Evolutionary conservation across 257 asterid genomes (phyloP), one percentile per base, ranked within the genome.

Genomic region (Nicotiana benthamiana): DNA sequence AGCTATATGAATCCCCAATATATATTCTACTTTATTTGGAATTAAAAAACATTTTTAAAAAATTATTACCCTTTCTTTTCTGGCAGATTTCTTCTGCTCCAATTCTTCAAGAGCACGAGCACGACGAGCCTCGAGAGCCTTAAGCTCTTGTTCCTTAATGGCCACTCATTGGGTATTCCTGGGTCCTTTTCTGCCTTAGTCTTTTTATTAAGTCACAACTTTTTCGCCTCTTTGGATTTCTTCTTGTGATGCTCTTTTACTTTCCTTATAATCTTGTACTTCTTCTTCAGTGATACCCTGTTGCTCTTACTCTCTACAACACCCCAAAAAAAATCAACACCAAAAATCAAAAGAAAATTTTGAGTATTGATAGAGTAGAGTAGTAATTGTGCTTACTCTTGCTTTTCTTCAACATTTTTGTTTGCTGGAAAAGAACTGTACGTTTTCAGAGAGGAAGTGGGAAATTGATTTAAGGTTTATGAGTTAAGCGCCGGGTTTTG

Each of bases 111-210:
- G 70, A 3, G 89, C 95, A 6, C 93, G 92, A 66, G 92, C 88
- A 20, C 98, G 97, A 59, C 97, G 93, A 43, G 48, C 89, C 83
- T 93, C 96, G 26, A 93, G 97, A n/a, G 97, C 97, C 84, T 90
- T 90, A 82, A 93, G 97, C 86, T 93, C 98, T 87, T 93, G 89
- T 51, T 95, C 97, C 93, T 91, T 95, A 77, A 92, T 8, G 99
- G 98, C 97, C 94, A 92, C 32, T 95, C 99, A 85, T 91, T 93
- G 52, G 99, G 98, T 53, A 95, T 92, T 0, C 97, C 99, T 0
- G 96, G 97, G 79, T 93, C 99, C 91, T 95, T 92, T 84, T 95
- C 96, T 5, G 82, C 92, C 85, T 88, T 93, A 1, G 88, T 80
- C 85, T 93, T 93, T 84, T 85, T 85, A 78, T 88, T 56, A 43